Conservation (phyloP, 352 stramenopile species). For the Stramenopiles sp. region DNA sequence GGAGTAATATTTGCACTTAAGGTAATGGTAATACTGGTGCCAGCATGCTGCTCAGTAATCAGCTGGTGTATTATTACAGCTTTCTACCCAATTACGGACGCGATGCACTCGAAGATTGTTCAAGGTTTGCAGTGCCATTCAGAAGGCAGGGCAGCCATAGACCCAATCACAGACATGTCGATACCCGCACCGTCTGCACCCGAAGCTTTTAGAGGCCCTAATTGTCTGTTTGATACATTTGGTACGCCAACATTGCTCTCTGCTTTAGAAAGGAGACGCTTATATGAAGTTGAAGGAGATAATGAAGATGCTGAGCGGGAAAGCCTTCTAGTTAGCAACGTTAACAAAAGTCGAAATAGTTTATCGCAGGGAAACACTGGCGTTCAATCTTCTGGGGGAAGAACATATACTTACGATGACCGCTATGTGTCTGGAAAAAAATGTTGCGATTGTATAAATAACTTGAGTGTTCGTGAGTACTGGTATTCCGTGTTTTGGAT, state of each 20-base stretch:
- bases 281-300: neutral
- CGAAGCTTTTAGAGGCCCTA: neutral
- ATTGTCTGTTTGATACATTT: conserved; percentile 6
- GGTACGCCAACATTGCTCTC: neutral
- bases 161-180: neutral
- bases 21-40: conserved; percentile 14
- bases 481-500: conserved; percentile 9
- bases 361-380: neutral
- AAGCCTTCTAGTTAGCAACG: neutral
- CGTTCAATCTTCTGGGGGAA: neutral
- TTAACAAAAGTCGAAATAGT: neutral
- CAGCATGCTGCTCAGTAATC: conserved; percentile 9
- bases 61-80: conserved; percentile 8
- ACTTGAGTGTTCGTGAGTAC: neutral
- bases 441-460: conserved; percentile 9
- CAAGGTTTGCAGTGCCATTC: conserved; percentile 1
- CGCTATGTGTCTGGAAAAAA: neutral
- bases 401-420: neutral
- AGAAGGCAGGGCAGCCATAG: neutral
- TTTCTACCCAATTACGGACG: conserved; percentile 8
- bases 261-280: neutral
- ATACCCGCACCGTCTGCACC: neutral
- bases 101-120: conserved; percentile 10
- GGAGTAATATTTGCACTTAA: conserved; percentile 13
- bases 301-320: neutral